Evolutionary conservation across 176 grass and related monocot genomes (phyloP), one percentile per base, ranked within the genome.

Genomic region (Avena atlantica): DNA sequence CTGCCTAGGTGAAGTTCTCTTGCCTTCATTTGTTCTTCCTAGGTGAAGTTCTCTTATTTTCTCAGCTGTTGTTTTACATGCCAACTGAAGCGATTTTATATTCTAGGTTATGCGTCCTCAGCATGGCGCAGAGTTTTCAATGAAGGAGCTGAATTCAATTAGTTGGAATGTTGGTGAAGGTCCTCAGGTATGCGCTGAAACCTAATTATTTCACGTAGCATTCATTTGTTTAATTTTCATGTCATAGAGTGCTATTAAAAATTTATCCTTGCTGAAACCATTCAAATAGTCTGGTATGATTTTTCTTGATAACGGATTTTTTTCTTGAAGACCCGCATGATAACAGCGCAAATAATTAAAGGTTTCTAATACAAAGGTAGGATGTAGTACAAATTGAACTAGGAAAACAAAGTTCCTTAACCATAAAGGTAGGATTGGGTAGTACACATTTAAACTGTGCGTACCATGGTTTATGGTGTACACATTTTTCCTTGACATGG

Each of bases 131-230:
- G 91, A 92, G 59, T 95, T 92, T 64, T 51, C 83, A 36, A 50
- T 91, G 51, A 91, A 86, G 52, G 91, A 95, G 49, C 58, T 95
- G 17, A 95, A 92, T 88, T 74, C 86, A 63, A 77, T 17, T 47
- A 81, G 84, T 51, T 95, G 93, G 93, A 95, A 85, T 84, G 87
- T 87, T 79, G 86, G 91, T 36, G 84, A 86, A 76, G 73, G 68
- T 82, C 93, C 86, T 89, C 69, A 91, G 36, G 93, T 95, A 95
- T 87, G 81, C 11, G 62, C 13, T 15, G 17, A 49, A 77, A 42
- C 4, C 16, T 62, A 8, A 63, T 70, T 53, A 19, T 89, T 81
- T 12, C 0, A 86, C 53, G 6, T 29, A 14, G 4, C 66, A 58
- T 78, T 10, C 23, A 58, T 83, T 49, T 57, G 0, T 13, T 79